Conservation (phyloP, 225 moss, liverwort and hornwort genomes). For the Ulota crispa region DNA sequence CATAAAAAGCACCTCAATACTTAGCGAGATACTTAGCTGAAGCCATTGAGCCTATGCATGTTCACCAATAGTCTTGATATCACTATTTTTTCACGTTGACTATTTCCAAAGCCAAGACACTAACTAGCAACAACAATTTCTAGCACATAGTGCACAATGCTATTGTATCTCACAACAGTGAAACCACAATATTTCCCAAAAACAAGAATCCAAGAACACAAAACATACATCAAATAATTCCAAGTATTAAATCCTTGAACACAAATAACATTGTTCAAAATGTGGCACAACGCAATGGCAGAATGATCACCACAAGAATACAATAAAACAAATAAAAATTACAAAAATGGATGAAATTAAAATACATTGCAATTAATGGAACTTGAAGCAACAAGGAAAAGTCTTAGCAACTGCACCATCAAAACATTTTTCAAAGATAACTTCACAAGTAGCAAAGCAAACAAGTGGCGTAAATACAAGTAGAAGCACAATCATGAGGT, state of each 20-base stretch:
- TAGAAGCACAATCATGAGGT: neutral
- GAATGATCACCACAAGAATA: neutral
- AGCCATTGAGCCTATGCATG: neutral
- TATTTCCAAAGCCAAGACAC: neutral
- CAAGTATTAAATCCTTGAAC: neutral
- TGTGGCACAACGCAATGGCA: neutral
- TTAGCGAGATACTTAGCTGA: neutral
- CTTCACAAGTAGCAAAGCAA: constrained; percentile 25
- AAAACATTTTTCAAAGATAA: constrained; percentile 42
- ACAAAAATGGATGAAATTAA: neutral
- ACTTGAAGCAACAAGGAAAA: neutral
- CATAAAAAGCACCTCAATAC: neutral
- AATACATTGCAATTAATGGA: neutral
- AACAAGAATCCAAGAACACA: constrained; percentile 4
- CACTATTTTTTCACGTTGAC: neutral
- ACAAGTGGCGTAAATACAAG: neutral
- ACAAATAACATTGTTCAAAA: neutral
- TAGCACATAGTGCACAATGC: neutral
- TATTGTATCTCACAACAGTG: neutral
- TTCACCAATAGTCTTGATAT: neutral
- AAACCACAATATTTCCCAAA: neutral
- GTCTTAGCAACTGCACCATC: constrained; percentile 10
- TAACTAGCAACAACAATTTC: neutral
- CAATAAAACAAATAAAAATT: neutral
- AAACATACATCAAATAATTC: neutral